Percentiles rank a stretch among this genome's conserved stretches.
Conservation (phyloP, 768 basidiomycete genomes). For the Wakefieldia striispora region DNA sequence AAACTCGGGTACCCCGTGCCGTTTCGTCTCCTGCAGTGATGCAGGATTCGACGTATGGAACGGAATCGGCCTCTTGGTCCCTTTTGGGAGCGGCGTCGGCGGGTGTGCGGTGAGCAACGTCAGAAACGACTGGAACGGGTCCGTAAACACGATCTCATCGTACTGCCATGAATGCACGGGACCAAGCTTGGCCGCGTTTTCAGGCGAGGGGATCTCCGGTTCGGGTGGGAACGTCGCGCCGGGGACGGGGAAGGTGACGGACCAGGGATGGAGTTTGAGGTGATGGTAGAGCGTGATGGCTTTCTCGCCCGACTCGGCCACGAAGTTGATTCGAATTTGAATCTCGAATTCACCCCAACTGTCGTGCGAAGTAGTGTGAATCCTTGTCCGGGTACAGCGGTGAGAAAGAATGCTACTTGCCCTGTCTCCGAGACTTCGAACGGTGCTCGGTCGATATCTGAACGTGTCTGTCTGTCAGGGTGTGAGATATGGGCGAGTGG, state of each 20-base stretch:
- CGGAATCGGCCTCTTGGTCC: conserved; percentile 57
- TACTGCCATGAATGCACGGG: conserved; percentile 98
- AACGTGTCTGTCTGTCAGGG: background rate
- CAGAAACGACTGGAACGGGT: conserved; percentile 87
- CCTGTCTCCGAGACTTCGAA: conserved; percentile 97
- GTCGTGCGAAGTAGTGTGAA: background rate
- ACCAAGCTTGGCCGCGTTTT: conserved; percentile 61
- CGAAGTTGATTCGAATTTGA: conserved; percentile 86
- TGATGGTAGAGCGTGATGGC: conserved; percentile 86
- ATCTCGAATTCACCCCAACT: conserved; percentile 99
- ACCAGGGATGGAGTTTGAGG: conserved; percentile 94
- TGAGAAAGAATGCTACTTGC: conserved; percentile 35
- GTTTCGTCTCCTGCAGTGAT: conserved; percentile 63
- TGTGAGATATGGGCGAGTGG: background rate
- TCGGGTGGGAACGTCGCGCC: conserved; percentile 38
- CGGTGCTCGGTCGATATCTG: conserved; percentile 89
- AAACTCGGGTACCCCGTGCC: conserved; percentile 78
- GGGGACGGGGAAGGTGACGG: conserved; percentile 33
- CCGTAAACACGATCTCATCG: conserved; percentile 95
- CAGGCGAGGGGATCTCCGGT: conserved; percentile 65
- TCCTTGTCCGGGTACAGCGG: background rate
- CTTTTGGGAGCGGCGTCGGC: conserved; percentile 75
- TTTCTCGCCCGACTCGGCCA: conserved; percentile 89
- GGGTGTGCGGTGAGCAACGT: conserved; percentile 77
- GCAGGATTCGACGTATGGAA: conserved; percentile 63